These are phyloP conservation scores for Fraxinus quadrangulata DNA, from an alignment of 257 asterid genomes.

Conservation along the genomic window DNA sequence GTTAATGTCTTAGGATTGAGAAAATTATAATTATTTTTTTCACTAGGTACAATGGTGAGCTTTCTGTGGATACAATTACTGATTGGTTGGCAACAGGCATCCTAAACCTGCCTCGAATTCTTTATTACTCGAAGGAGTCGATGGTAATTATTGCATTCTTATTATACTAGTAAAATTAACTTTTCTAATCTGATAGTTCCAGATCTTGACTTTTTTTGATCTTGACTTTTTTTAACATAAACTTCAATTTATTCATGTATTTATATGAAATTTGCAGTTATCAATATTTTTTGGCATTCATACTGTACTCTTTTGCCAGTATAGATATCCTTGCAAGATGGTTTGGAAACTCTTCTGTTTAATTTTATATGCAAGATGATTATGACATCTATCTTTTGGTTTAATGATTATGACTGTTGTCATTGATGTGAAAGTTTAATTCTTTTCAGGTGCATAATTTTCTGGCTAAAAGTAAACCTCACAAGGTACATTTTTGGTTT, in stretches of 20 bases:
- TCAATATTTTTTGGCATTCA: neutral
- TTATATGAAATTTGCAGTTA: neutral
- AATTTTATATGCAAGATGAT: neutral
- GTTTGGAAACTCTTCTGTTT: neutral
- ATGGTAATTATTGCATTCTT: conserved; percentile 55
- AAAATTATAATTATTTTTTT: conserved; percentile 24
- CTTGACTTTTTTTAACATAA: neutral
- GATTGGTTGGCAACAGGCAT: conserved; percentile 84
- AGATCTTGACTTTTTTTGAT: neutral
- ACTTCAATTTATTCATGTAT: neutral
- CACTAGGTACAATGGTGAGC: conserved; percentile 73
- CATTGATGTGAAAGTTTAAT: conserved; percentile 21
- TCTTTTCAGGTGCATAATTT: conserved; percentile 73
- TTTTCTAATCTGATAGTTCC: conserved; percentile 1
- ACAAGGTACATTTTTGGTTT: conserved; percentile 60
- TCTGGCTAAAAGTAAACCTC: conserved; percentile 75
- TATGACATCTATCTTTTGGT: neutral
- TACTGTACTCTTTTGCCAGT: neutral
- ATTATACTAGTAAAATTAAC: neutral
- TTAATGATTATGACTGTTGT: neutral
- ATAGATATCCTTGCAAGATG: conserved; percentile 18
- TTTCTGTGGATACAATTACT: conserved; percentile 79
- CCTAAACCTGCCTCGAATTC: conserved; percentile 80
- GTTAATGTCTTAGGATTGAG: neutral
- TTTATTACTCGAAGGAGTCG: conserved; percentile 79